Conservation (phyloP, 2,329 filamentous ascomycete genomes). For the Neofusicoccum ribis region DNA sequence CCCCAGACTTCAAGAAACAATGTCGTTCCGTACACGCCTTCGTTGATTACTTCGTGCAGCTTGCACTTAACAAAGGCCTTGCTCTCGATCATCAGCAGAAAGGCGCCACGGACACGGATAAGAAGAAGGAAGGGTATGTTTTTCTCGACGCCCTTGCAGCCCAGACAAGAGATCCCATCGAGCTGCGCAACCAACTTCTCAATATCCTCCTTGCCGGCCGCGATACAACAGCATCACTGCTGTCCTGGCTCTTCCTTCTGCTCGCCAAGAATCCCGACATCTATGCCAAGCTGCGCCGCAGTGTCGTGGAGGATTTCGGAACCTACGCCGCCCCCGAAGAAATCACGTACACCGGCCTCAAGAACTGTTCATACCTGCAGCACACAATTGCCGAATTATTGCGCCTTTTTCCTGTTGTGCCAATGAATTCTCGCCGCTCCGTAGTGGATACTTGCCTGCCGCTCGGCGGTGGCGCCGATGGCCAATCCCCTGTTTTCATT, state of each 20-base stretch:
- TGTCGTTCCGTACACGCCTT: slow-evolving; percentile 37
- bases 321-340: slow-evolving; percentile 42
- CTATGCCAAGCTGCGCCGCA: slow-evolving; percentile 40
- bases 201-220: slow-evolving; percentile 47
- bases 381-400: slow-evolving; percentile 72
- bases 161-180: slow-evolving; percentile 45
- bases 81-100: slow-evolving; percentile 22
- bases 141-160: slow-evolving; percentile 50
- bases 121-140: slow-evolving; percentile 40
- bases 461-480: slow-evolving; percentile 50
- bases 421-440: slow-evolving; percentile 53
- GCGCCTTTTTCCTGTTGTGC: slow-evolving; percentile 56
- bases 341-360: too few relatives aligned
- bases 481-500: slow-evolving; percentile 51
- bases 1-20: slow-evolving; percentile 1
- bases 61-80: slow-evolving; percentile 34
- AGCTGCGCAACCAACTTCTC: slow-evolving; percentile 47
- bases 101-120: slow-evolving; percentile 27
- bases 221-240: slow-evolving; percentile 41
- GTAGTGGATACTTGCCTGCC: slow-evolving; percentile 53
- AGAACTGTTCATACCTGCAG: slow-evolving; percentile 42
- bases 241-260: slow-evolving; percentile 43
- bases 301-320: slow-evolving; percentile 45
- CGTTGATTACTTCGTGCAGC: slow-evolving; percentile 47
- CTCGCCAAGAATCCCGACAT: slow-evolving; percentile 42